A percentile compares a stretch with the other conserved stretches of the same genome.
These are phyloP conservation scores for Hypoxylon perforatum DNA, from an alignment of 495 filamentous ascomycete species.

Conservation along the genomic window DNA sequence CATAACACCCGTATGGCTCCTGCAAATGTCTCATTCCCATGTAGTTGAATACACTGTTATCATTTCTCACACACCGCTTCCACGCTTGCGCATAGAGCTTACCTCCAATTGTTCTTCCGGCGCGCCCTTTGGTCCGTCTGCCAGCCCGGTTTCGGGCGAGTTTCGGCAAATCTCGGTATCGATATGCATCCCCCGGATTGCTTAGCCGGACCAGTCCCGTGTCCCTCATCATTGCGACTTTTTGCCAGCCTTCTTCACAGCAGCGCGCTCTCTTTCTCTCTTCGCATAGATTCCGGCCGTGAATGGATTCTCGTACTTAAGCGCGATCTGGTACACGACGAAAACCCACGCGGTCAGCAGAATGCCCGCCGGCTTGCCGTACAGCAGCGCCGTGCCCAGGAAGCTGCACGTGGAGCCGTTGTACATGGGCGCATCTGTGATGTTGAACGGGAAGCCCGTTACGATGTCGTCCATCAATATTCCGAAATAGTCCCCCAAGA, in stretches of 20 bases:
- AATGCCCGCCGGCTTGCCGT: conserved; percentile 88
- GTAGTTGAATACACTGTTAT: conserved; percentile 7
- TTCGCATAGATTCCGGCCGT: conserved; percentile 94
- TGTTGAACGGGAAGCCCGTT: conserved; percentile 94
- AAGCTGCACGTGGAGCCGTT: conserved; percentile 93
- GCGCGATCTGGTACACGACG: conserved; percentile 81
- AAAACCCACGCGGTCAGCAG: conserved; percentile 80
- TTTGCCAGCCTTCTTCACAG: conserved; percentile 50
- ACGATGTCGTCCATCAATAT: conserved; percentile 96
- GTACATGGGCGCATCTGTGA: conserved; percentile 95
- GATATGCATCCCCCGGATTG: conserved; percentile 5
- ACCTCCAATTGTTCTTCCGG: conserved; percentile 6
- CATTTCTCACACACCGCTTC: background rate
- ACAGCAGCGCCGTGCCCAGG: conserved; percentile 86
- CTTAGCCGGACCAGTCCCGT: conserved; percentile 3
- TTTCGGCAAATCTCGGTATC: conserved; percentile 21
- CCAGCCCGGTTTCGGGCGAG: conserved; percentile 29
- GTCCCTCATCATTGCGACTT: conserved; percentile 55
- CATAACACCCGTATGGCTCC: background rate
- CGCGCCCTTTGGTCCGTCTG: conserved; percentile 7
- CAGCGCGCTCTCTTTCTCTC: conserved; percentile 70
- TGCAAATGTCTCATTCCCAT: conserved; percentile 17
- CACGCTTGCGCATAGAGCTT: background rate
- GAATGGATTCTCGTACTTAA: conserved; percentile 96
- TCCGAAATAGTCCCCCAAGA: conserved; percentile 97